phyloP scores from a whole-genome alignment of 2,329 filamentous ascomycete species.

The Calonectria montana region DNA sequence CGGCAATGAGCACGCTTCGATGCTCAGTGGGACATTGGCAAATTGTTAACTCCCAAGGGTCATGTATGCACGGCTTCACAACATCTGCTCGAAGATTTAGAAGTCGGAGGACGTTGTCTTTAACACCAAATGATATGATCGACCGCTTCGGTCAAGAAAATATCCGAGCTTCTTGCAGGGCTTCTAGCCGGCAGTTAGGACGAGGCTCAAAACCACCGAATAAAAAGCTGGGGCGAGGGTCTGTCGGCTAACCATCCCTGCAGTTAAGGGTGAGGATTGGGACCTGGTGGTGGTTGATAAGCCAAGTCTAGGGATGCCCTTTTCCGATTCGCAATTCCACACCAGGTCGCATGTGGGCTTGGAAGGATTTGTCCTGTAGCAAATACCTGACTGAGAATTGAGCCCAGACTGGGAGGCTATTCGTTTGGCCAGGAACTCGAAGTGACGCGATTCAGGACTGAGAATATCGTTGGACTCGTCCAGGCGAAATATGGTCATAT shows the following conservation, averaged over 20 bases:
- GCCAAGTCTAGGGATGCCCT: not conserved
- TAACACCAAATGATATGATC: not conserved
- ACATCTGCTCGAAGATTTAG: not conserved
- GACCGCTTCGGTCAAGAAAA: not conserved
- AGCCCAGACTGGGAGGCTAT: not conserved
- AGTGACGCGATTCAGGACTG: not conserved
- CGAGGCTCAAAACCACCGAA: conserved; percentile 13
- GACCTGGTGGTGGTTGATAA: not conserved
- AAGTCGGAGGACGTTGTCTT: not conserved
- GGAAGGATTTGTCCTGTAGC: not conserved
- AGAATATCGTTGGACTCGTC: not conserved
- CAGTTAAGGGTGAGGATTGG: conserved; percentile 8
- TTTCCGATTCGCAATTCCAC: not conserved
- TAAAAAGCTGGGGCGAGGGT: not conserved
- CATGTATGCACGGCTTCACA: conserved; percentile 7
- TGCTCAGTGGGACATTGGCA: not conserved
- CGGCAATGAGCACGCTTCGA: not conserved
- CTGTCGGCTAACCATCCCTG: conserved; percentile 11
- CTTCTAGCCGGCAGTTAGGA: not conserved
- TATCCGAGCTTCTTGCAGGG: conserved; percentile 6
- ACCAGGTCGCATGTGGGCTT: not conserved
- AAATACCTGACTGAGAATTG: not conserved
- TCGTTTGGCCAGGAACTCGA: not conserved
- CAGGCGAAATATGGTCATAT: not conserved
- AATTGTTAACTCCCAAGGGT: not conserved